These are phyloP conservation scores for Ascobolus immersus DNA, from an alignment of 495 filamentous ascomycete species.

Conservation along the genomic window DNA sequence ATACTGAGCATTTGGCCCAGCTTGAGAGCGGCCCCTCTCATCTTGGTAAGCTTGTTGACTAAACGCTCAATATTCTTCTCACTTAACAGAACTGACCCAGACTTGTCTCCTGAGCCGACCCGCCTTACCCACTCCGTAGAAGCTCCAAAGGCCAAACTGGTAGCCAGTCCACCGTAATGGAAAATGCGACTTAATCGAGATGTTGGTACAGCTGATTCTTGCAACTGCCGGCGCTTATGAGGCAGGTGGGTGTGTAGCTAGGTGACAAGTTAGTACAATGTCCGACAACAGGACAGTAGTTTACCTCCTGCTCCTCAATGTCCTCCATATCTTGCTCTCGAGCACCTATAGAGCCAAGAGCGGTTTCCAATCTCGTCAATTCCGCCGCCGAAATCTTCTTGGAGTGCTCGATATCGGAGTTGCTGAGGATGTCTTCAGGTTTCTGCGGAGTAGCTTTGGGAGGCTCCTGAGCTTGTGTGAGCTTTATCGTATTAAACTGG, in stretches of 20 bases:
- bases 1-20: conserved; percentile 93
- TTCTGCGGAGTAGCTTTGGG: too few species aligned
- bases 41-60: conserved; percentile 72
- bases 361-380: too few species aligned
- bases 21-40: conserved; percentile 96
- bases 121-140: conserved; percentile 60
- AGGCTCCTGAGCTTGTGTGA: too few species aligned
- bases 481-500: too few species aligned
- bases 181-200: conserved; percentile 65
- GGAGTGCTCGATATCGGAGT: too few species aligned
- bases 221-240: conserved; percentile 64
- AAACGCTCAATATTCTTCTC: conserved; percentile 73
- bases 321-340: conserved; percentile 1
- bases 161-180: conserved; percentile 82
- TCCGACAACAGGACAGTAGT: too few species aligned
- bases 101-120: conserved; percentile 26
- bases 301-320: conserved; percentile 1
- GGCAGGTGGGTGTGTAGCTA: conserved; percentile 16
- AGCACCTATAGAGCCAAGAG: conserved; percentile 3
- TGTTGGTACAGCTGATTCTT: too few species aligned
- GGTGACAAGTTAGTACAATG: not conserved
- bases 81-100: conserved; percentile 56
- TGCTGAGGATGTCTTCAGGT: too few species aligned
- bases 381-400: too few species aligned
- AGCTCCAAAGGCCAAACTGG: conserved; percentile 89